A percentile compares a stretch with the other conserved stretches of the same genome.
Evolutionary conservation across 2,329 filamentous ascomycete genomes (phyloP).

Genomic region (Beauveria brongniartii): DNA sequence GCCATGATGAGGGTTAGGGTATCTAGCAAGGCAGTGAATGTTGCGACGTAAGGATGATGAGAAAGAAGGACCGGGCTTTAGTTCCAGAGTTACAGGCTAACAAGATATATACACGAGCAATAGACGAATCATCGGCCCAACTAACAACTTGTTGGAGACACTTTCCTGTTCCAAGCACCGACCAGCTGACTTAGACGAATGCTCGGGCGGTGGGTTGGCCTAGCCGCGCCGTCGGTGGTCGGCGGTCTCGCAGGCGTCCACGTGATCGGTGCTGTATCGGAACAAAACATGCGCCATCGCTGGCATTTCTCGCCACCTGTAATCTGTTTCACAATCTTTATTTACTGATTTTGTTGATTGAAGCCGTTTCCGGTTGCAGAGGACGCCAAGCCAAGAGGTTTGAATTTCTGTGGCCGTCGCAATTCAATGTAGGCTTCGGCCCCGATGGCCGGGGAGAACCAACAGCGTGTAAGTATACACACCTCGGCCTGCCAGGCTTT

Average conservation of each 20-base stretch:
- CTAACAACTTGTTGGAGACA: background rate
- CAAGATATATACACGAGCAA: background rate
- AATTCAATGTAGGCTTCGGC: too few species aligned
- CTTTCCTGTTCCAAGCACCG: background rate
- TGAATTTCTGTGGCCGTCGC: too few species aligned
- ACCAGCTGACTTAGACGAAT: constrained; percentile 10
- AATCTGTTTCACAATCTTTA: background rate
- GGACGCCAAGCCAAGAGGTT: too few species aligned
- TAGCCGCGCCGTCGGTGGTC: constrained; percentile 11
- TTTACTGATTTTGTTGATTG: too few species aligned
- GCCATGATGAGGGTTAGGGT: background rate
- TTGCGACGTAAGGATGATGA: background rate
- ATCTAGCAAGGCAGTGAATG: background rate
- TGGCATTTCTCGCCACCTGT: background rate
- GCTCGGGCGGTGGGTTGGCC: background rate
- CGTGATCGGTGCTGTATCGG: constrained; percentile 6
- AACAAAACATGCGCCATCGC: background rate
- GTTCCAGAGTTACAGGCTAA: background rate
- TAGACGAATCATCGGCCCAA: too few species aligned
- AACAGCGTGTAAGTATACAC: too few species aligned
- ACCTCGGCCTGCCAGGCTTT: too few species aligned
- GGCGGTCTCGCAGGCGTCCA: constrained; percentile 4
- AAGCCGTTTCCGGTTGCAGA: too few species aligned
- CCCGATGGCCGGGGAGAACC: too few species aligned
- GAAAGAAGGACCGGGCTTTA: background rate